Base-by-base conservation (phyloP, 768 basidiomycete species). In the Postia placenta region DNA sequence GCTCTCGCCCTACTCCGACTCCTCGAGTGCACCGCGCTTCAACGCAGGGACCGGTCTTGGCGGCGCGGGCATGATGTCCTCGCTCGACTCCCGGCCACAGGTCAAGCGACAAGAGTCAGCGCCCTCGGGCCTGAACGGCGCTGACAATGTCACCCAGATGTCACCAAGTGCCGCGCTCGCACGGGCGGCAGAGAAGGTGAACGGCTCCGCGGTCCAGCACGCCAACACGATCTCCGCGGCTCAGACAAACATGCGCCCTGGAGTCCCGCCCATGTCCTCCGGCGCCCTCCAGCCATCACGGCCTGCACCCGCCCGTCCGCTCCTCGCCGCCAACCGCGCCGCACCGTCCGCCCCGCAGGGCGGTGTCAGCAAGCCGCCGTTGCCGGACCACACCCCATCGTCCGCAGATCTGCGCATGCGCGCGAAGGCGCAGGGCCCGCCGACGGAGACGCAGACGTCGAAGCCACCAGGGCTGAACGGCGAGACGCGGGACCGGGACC, bases 41-140 rank as follows among this genome's bases (percentile, higher is more conserved):
- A 83, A 83, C 45, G 93, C 89, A 7, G 93, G 92, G 1, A 94
- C 92, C 2, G 95, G 95, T 2, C 79, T 96, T 17, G 95, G 84
- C 26, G 94, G 93, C 5, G 64, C 74, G 11, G 53, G 64, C 9
- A 61, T 80, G 28, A 67, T 74, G 43, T 67, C 66, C 12, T 60
- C 71, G 4, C 64, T 69, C 20, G 63, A 60, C 15, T 55, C 56
- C 15, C 70, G 78, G 9, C 67, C 68, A 3, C 42, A 57, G 24
- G 58, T 71, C 26, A 71, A 66, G 52, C 69, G 79, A 37, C 78
- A 76, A 51, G 78, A 79, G 15, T 71, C 67, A 9, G 70, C 72
- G 11, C 70, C 76, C 22, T 49, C 67, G 2, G 55, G 55, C n/a
- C 42, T 61, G 2, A 66, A 68, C 35, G 69, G 69, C 17, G 45